These are phyloP conservation scores for Neoboletus brunneissimus DNA, from an alignment of 768 basidiomycete genomes.

Conservation along the genomic window DNA sequence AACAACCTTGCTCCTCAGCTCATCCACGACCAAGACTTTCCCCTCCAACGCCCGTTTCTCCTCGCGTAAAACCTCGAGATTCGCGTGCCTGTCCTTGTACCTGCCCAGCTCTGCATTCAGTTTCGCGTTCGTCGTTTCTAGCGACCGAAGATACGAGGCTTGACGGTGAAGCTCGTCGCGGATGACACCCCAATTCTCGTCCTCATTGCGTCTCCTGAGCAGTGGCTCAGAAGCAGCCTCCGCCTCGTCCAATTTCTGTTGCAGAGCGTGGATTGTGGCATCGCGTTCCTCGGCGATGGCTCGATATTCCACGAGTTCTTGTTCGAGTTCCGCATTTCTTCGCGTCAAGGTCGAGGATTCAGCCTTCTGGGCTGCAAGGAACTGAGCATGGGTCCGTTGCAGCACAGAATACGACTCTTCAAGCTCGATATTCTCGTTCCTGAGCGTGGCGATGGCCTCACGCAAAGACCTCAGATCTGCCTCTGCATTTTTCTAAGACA, in stretches of 20 bases:
- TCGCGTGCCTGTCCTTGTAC: slow-evolving; percentile 54
- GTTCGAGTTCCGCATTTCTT: slow-evolving; percentile 45
- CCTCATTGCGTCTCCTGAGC: slow-evolving; percentile 34
- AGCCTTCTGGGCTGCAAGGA: slow-evolving; percentile 48
- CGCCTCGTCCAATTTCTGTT: slow-evolving; percentile 47
- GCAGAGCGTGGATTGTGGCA: slow-evolving; percentile 42
- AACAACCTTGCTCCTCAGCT: slow-evolving; percentile 52
- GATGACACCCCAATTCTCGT: slow-evolving; percentile 60
- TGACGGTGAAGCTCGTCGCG: slow-evolving; percentile 69
- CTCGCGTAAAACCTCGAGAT: slow-evolving; percentile 68
- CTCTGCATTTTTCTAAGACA: slow-evolving; percentile 45
- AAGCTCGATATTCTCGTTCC: slow-evolving; percentile 59
- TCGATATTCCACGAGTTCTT: slow-evolving; percentile 45
- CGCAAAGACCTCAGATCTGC: slow-evolving; percentile 53
- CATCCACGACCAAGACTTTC: slow-evolving; percentile 49
- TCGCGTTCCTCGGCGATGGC: slow-evolving; percentile 42
- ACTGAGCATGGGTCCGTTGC: slow-evolving; percentile 47
- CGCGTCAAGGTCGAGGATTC: slow-evolving; percentile 48
- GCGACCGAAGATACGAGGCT: slow-evolving; percentile 52
- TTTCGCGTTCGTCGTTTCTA: slow-evolving; percentile 59
- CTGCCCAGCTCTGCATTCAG: slow-evolving; percentile 51
- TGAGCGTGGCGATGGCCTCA: slow-evolving; percentile 44
- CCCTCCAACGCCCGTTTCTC: slow-evolving; percentile 66
- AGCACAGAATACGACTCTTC: slow-evolving; percentile 53
- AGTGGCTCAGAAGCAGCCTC: slow-evolving; percentile 33